Evolutionary conservation across 106 monocot species (phyloP), one percentile per base, ranked within the genome.

Genomic region (Vanilla planifolia): DNA sequence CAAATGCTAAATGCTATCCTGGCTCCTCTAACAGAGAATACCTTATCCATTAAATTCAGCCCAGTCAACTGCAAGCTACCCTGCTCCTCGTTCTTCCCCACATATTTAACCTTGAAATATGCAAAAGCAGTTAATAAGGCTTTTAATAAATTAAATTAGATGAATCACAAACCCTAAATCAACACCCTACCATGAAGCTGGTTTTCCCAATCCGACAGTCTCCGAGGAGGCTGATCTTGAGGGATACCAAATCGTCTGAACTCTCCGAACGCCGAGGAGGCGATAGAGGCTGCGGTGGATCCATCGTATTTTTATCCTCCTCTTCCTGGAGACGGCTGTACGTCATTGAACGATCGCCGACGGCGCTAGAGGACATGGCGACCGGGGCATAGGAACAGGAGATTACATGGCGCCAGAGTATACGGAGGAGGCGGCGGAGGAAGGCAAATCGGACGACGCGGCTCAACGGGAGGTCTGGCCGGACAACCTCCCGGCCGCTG

Each of bases 181-280:
- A 53, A 53, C 16, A 16, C 4, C 29, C 20, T 75, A 92, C 92
- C 92, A 93, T 82, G 82, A 93, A 93, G 55, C 81, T 88, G 1
- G 93, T 93, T 68, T 93, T 93, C 7, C 93, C 93, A 10, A 79
- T 79, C 22, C 55, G 76, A 63, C 84, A 77, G 48, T 93, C 93
- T 9, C 93, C 93, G 26, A 93, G 70, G 47, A 93, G 70, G 75
- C 79, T 82, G 34, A 93, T 55, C 72, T 93, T 93, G 65, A 93
- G 71, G 3, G 78, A 51, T n/a, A 89, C 79, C 43, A 82, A 26
- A n/a, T 79, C 78, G 20, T 77, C 80, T 32, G 44, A 35, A 25
- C 73, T 80, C 3, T 22, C 75, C 51, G 48, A 3, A 32, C 8
- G 29, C 4, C 7, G n/a, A 2, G 24, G 40, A 8, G 33, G 43